Conservation (phyloP, 2,329 filamentous ascomycete genomes). For the Scleromitrula shiraiana region DNA sequence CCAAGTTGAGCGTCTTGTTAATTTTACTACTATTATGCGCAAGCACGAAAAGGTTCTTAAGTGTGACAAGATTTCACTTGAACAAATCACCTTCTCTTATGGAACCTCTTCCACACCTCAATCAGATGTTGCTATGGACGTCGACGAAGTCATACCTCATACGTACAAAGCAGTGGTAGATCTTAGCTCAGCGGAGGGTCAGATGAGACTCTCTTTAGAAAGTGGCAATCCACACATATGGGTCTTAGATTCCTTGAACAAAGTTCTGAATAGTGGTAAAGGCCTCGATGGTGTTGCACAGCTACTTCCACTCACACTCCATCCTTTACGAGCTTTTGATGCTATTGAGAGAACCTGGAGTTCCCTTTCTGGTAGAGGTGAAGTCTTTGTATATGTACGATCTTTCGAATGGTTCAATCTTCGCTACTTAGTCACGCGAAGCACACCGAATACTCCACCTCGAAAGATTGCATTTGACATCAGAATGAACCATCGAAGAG, state of each 20-base stretch:
- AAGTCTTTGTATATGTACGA: slow-evolving; percentile 45
- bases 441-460: slow-evolving; percentile 20
- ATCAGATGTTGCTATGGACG: slow-evolving; percentile 14
- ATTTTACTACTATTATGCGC: slow-evolving; percentile 59
- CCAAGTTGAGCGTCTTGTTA: slow-evolving; percentile 62
- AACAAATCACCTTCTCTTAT: slow-evolving; percentile 63
- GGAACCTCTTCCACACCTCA: slow-evolving; percentile 26
- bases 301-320: slow-evolving; percentile 52
- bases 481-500: slow-evolving; percentile 41
- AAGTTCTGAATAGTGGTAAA: slow-evolving; percentile 45
- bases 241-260: slow-evolving; percentile 49
- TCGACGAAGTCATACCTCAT: slow-evolving; percentile 11
- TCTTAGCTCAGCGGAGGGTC: slow-evolving; percentile 40
- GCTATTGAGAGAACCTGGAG: slow-evolving; percentile 50
- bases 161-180: slow-evolving; percentile 49
- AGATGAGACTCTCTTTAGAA: slow-evolving; percentile 51
- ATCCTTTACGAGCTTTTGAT: slow-evolving; percentile 54
- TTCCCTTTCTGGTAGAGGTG: slow-evolving; percentile 33
- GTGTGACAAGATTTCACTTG: slow-evolving; percentile 52
- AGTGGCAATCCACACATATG: slow-evolving; percentile 59
- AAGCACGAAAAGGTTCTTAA: slow-evolving; percentile 45
- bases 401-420: slow-evolving; percentile 51
- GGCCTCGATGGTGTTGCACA: slow-evolving; percentile 44
- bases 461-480: slow-evolving; percentile 44
- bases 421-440: slow-evolving; percentile 39